Evolutionary conservation across 176 grass and related monocot genomes (phyloP), one percentile per base, ranked within the genome.

Genomic region (Themeda triandra): DNA sequence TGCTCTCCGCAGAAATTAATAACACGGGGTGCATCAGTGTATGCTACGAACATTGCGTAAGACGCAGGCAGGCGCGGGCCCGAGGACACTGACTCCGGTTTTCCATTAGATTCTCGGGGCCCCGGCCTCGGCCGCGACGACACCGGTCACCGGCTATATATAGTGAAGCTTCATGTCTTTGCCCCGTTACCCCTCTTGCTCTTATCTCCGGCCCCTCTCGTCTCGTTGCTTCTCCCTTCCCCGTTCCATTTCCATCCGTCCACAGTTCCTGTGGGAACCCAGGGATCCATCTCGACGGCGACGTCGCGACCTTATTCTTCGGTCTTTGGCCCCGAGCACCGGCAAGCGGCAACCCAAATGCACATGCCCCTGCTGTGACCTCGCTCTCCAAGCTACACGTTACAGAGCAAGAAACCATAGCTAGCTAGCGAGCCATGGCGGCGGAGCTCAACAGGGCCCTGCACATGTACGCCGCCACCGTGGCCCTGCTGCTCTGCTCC

Each of bases 191-290:
- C 46, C 17, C 15, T 13, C 33, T 35, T 35, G 33, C 33, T 28
- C 40, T 73, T 29, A 73, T 65, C 41, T 66, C 68, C 18, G 32
- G 24, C 11, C 6, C 17, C 6, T 2, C 14, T 4, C 1, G 0
- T 66, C 71, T 65, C 25, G 10, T 36, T 66, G 14, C 79, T 59
- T 39, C 79, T 71, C 36, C 45, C 58, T 36, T 65, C 28, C 28
- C 79, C 66, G 12, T 46, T 78, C 73, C 44, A 45, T 41, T 45
- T 45, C 44, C 84, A 74, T 86, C 79, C 40, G 63, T 78, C 79
- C 66, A 90, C 84, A 83, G 84, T 90, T 89, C 19, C 5, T 48
- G 73, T 86, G 88, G 88, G 79, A 83, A 56, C 79, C 88, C 83
- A 60, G 71, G 84, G 84, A 90, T 90, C 84, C 11, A 19, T 73